Percentiles rank a stretch among this genome's conserved stretches.
Conservation (phyloP, 2,329 filamentous ascomycete species). For the Scedosporium aurantiacum region DNA sequence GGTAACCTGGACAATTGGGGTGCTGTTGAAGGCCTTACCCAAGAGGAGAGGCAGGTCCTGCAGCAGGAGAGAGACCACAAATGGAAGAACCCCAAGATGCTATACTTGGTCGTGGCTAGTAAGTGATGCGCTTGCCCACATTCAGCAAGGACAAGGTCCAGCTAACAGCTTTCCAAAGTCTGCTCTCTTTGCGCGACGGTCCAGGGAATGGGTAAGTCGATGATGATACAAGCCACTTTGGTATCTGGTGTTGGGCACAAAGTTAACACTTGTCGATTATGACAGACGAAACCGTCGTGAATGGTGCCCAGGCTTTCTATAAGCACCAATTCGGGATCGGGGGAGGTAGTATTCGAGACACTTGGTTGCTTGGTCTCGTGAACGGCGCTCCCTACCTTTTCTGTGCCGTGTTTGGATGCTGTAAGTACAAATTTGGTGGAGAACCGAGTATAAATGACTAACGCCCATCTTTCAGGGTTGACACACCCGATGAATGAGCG, state of each 20-base stretch:
- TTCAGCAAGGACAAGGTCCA: background rate
- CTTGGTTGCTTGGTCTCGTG: conserved; percentile 50
- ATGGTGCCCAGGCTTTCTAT: conserved; percentile 58
- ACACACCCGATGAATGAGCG: conserved; percentile 60
- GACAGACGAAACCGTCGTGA: conserved; percentile 52
- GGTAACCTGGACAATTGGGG: conserved; percentile 39
- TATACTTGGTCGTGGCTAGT: conserved; percentile 54
- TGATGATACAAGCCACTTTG: background rate
- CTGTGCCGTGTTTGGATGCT: conserved; percentile 59
- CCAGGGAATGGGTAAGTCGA: conserved; percentile 44
- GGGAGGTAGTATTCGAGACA: conserved; percentile 33
- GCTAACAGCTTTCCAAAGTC: conserved; percentile 18
- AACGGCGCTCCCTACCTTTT: conserved; percentile 54
- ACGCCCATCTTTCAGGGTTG: conserved; percentile 26
- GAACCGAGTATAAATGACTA: background rate
- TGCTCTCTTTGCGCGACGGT: conserved; percentile 60
- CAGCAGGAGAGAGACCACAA: conserved; percentile 51
- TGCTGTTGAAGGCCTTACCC: conserved; percentile 39
- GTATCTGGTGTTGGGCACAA: background rate
- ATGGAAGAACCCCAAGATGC: conserved; percentile 56
- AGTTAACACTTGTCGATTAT: background rate
- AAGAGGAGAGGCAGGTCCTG: conserved; percentile 46
- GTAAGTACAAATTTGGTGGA: conserved; percentile 17
- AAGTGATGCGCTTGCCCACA: conserved; percentile 15
- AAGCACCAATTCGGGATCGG: conserved; percentile 49